phyloP scores from a whole-genome alignment of 176 grass and related monocot genomes.

The Avena atlantica region DNA sequence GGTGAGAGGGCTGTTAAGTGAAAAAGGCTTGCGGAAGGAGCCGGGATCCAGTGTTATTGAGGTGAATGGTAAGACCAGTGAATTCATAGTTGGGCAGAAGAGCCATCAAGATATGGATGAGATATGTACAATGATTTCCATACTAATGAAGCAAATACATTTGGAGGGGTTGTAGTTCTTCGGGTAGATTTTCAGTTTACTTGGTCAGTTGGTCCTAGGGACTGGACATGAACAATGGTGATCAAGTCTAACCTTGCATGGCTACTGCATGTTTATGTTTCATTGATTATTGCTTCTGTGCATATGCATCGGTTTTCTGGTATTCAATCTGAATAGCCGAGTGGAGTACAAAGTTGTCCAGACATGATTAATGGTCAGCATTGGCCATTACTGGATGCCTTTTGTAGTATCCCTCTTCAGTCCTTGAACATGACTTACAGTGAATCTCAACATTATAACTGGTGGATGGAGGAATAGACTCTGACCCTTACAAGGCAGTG shows the following conservation, averaged over 20 bases:
- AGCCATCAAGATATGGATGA: constrained; percentile 40
- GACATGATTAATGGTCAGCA: constrained; percentile 14
- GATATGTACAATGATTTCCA: constrained; percentile 30
- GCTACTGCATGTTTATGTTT: background rate
- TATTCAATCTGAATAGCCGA: constrained; percentile 31
- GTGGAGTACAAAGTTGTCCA: background rate
- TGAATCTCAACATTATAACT: constrained; percentile 21
- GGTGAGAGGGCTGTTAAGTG: constrained; percentile 46
- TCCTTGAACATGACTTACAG: constrained; percentile 19
- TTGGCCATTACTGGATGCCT: background rate
- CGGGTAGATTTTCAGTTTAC: constrained; percentile 25
- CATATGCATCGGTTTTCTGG: constrained; percentile 2
- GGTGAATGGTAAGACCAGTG: constrained; percentile 45
- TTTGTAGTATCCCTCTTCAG: constrained; percentile 11
- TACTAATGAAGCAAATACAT: constrained; percentile 49
- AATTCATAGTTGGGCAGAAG: constrained; percentile 54
- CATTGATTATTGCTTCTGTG: background rate
- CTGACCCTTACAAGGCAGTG: constrained; percentile 8
- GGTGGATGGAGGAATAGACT: constrained; percentile 1
- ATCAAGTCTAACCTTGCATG: constrained; percentile 12
- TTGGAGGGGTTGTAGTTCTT: constrained; percentile 40
- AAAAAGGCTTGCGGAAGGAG: constrained; percentile 49
- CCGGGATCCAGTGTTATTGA: constrained; percentile 53
- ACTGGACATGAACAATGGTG: background rate
- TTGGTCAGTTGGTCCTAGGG: background rate